Evolutionary conservation across 2,329 filamentous ascomycete species (phyloP).

Genomic region (Trichophyton schoenleinii): DNA sequence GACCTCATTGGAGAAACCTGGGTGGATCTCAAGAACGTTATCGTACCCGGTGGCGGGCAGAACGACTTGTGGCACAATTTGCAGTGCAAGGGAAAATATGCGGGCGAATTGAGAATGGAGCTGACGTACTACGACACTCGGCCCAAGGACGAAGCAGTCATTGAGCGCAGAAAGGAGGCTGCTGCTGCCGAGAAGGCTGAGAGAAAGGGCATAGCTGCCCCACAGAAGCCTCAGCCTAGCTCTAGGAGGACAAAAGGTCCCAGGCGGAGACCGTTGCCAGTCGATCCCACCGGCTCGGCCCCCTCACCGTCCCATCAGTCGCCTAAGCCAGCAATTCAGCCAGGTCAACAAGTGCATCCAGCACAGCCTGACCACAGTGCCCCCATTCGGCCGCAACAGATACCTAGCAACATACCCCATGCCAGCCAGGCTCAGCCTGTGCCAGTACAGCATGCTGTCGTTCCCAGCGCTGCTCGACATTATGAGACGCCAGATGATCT

Average conservation of each 20-base stretch:
- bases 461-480: constrained; percentile 13
- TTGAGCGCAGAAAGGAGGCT: constrained; percentile 41
- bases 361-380: not conserved
- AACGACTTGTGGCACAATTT: constrained; percentile 85
- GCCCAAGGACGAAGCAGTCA: constrained; percentile 60
- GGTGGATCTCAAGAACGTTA: constrained; percentile 68
- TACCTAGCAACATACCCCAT: not conserved
- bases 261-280: constrained; percentile 73
- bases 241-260: constrained; percentile 50
- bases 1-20: constrained; percentile 92
- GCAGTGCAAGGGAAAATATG: constrained; percentile 84
- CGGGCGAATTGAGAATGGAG: constrained; percentile 86
- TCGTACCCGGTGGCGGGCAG: constrained; percentile 80
- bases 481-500: constrained; percentile 23
- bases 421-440: constrained; percentile 17
- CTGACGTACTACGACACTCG: constrained; percentile 91
- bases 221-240: constrained; percentile 21
- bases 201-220: constrained; percentile 10
- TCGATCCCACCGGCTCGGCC: constrained; percentile 51
- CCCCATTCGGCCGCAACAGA: not conserved
- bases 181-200: constrained; percentile 23
- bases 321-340: not conserved
- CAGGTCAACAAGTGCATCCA: not conserved
- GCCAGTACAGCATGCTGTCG: constrained; percentile 21
- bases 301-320: constrained; percentile 28